A percentile compares a stretch with the other conserved stretches of the same genome.
These are phyloP conservation scores for Solanum gandarillasii DNA, from an alignment of 257 asterid genomes.

Conservation along the genomic window DNA sequence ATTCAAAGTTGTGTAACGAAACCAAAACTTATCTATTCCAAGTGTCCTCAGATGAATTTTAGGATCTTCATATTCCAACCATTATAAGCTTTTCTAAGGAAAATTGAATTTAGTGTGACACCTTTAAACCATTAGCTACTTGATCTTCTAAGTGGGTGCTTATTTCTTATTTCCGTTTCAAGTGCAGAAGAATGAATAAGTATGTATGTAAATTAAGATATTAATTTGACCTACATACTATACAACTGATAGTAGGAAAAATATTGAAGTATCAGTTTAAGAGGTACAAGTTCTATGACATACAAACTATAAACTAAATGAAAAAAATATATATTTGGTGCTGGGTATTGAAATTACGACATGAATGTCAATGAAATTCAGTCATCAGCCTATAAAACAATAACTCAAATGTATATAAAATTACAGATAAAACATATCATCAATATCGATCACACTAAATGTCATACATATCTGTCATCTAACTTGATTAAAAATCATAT, in stretches of 20 bases:
- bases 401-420: background rate
- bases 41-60: background rate
- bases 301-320: background rate
- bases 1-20: background rate
- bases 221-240: background rate
- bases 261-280: background rate
- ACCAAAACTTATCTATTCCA: background rate
- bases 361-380: background rate
- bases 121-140: background rate
- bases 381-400: background rate
- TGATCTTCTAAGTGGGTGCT: background rate
- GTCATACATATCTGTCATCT: background rate
- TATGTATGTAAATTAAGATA: background rate
- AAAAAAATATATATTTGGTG: background rate
- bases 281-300: background rate
- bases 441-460: background rate
- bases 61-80: background rate
- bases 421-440: background rate
- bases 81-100: background rate
- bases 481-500: background rate
- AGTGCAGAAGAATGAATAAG: background rate
- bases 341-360: background rate
- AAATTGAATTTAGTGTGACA: background rate
- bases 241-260: background rate
- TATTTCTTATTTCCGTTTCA: background rate